Base-by-base conservation (phyloP, 345 rosid species). In the Moringa oleifera region DNA sequence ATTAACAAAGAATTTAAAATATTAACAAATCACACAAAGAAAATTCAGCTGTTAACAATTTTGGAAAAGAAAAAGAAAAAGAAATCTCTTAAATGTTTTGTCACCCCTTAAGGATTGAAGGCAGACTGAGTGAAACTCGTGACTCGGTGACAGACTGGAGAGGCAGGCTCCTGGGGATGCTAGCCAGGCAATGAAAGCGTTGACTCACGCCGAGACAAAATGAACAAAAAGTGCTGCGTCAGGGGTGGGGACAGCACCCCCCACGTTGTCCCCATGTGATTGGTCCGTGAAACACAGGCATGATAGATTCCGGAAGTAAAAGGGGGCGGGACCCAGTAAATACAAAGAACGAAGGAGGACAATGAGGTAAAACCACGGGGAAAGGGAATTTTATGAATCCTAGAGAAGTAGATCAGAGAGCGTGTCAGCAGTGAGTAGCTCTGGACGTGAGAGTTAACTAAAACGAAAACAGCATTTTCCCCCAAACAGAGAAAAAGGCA, bases 231-330 rank as follows among this genome's bases (percentile, higher is more conserved):
- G 37, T 20, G 56, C n/a, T 46, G 24, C 22, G 25, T 55, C 25
- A 46, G 58, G n/a, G 3, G 54, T 24, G 46, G 49, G 55, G 61
- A 23, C 50, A 45, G 20, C 6, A n/a, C n/a, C 16, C 21, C 45
- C 65, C 57, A 58, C 51, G 23, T 55, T n/a, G 25, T 50, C 25
- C 18, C 17, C 33, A 33, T 11, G 11, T 33, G 37, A 63, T 55
- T 46, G 72, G 75, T 7, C 23, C 58, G 62, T 64, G 65, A 0
- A 4, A 6, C 1, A 0, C 61, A 73, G 69, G 65, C 66, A 55
- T 22, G 11, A 18, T 47, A 41, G 47, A 41, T 41, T 41, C 47
- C 47, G 16, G 13, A 41, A 5, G 12, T 1, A 41, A 41, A 41
- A 15, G 47, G 1, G 47, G 1, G 1, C 12, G 17, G 47, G 47